These are phyloP conservation scores for Hymenoscyphus occultus DNA, from an alignment of 2,329 filamentous ascomycete genomes.

Conservation along the genomic window DNA sequence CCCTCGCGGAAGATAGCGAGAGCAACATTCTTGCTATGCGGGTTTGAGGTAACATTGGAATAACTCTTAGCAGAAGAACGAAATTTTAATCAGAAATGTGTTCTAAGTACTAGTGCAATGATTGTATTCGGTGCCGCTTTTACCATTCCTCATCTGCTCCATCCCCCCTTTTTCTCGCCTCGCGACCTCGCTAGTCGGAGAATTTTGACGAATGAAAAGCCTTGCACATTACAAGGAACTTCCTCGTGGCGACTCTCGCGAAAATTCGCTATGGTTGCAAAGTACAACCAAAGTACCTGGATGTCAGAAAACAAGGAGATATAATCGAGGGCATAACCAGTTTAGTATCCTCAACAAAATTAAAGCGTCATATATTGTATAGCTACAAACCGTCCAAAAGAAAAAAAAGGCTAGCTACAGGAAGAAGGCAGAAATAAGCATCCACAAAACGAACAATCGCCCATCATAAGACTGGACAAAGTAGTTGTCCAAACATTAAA, in stretches of 20 bases:
- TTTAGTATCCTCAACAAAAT: neutral
- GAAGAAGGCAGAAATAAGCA: neutral
- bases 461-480: constrained; percentile 1
- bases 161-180: neutral
- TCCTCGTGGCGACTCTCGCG: neutral
- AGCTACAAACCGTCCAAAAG: neutral
- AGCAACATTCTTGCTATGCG: too few relatives aligned
- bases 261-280: neutral
- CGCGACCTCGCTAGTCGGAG: neutral
- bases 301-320: neutral
- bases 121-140: neutral
- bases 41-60: too few relatives aligned
- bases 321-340: neutral
- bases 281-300: neutral
- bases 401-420: neutral
- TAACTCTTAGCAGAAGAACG: neutral
- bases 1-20: too few relatives aligned
- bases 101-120: neutral
- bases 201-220: neutral
- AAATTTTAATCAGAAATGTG: neutral
- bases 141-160: neutral
- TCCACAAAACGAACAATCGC: neutral
- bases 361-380: neutral
- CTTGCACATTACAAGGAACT: neutral
- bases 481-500: neutral